Conservation (phyloP, 2,329 filamentous ascomycete species). For the Aspergillus candidus region DNA sequence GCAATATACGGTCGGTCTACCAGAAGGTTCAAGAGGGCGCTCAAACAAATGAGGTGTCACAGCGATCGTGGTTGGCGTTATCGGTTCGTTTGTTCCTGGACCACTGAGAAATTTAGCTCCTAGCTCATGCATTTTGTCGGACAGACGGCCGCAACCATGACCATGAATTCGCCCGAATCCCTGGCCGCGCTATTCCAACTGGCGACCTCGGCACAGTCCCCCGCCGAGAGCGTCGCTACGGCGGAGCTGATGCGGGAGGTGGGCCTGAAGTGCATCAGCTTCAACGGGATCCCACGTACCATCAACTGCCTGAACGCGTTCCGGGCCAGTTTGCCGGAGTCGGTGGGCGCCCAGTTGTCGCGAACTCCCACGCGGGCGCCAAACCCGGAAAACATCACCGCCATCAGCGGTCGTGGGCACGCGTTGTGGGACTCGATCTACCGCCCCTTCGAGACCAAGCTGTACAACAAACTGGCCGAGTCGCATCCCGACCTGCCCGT, state of each 20-base stretch:
- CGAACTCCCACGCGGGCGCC: constrained; percentile 52
- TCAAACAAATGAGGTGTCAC: constrained; percentile 54
- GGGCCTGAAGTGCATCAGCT: constrained; percentile 43
- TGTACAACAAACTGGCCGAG: constrained; percentile 63
- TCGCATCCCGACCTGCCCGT: constrained; percentile 77
- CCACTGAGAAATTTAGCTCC: neutral
- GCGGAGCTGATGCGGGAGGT: constrained; percentile 42
- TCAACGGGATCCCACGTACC: constrained; percentile 62
- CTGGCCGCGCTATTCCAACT: constrained; percentile 57
- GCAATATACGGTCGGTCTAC: constrained; percentile 59
- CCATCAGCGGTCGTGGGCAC: constrained; percentile 54
- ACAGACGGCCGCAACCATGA: constrained; percentile 74
- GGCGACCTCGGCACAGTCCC: constrained; percentile 26
- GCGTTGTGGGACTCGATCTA: constrained; percentile 73
- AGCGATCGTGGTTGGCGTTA: constrained; percentile 60
- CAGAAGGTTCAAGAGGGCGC: constrained; percentile 59
- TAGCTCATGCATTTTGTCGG: neutral
- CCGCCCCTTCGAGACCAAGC: constrained; percentile 64
- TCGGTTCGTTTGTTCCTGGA: constrained; percentile 43
- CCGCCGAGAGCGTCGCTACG: constrained; percentile 22
- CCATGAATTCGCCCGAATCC: constrained; percentile 76
- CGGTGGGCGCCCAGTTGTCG: constrained; percentile 50
- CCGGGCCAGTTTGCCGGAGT: constrained; percentile 54
- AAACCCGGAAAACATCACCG: constrained; percentile 49
- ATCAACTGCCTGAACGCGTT: constrained; percentile 78